Conservation (phyloP, 2,329 filamentous ascomycete genomes). For the Neopestalotiopsis clavispora region DNA sequence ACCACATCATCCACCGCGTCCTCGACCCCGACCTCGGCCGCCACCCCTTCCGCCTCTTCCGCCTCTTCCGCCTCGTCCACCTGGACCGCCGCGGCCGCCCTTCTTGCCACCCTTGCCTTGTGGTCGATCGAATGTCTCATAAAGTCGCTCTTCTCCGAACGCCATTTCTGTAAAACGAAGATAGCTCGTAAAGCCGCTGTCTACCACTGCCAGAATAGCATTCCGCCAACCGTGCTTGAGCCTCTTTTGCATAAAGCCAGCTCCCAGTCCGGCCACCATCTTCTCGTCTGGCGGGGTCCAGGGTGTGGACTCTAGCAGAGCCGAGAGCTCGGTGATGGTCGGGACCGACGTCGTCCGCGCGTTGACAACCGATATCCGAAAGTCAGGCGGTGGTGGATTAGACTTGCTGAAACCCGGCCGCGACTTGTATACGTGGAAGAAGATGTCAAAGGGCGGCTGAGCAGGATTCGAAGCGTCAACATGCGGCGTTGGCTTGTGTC, state of each 20-base stretch:
- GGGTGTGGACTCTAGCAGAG: conserved; percentile 75
- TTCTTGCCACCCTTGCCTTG: conserved; percentile 32
- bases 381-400: conserved; percentile 79
- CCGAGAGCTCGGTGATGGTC: conserved; percentile 71
- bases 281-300: conserved; percentile 62
- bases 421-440: conserved; percentile 85
- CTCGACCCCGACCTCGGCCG: conserved; percentile 23
- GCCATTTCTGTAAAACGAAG: conserved; percentile 79
- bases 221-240: conserved; percentile 85
- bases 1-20: conserved; percentile 19
- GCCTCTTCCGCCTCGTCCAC: conserved; percentile 23
- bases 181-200: conserved; percentile 89
- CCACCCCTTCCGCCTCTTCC: conserved; percentile 23
- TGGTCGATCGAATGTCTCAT: conserved; percentile 57
- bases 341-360: conserved; percentile 75
- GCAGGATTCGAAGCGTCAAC: conserved; percentile 32
- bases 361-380: conserved; percentile 82
- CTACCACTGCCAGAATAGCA: conserved; percentile 85
- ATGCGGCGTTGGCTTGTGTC: conserved; percentile 61
- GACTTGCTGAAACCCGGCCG: conserved; percentile 74
- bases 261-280: conserved; percentile 42
- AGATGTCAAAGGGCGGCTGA: conserved; percentile 69
- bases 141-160: conserved; percentile 78
- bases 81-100: conserved; percentile 15
- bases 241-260: conserved; percentile 66